Base-by-base conservation (phyloP, 2,329 filamentous ascomycete genomes). In the Venturia pyrina region DNA sequence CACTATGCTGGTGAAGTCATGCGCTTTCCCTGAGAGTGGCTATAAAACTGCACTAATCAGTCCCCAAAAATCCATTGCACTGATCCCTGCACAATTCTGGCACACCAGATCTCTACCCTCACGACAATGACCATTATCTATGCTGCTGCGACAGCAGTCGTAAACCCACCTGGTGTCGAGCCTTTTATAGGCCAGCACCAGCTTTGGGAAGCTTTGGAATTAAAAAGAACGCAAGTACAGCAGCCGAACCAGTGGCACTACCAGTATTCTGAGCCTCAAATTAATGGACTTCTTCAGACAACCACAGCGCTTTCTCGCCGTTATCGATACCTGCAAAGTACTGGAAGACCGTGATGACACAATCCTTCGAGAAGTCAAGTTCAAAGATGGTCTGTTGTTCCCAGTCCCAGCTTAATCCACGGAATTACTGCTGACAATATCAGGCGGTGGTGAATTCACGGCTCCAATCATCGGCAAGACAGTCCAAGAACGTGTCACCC, bases 171-270 rank as follows among this genome's bases (percentile, higher is more conserved):
- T 19, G 53, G 53, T 13, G 32, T 37, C n/a, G 15, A 37, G 53
- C 53, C 53, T 37, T 34, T 19, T 32, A 59, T 59, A 17, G 37
- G 28, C 11, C 53, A 59, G 37, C 8, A 59, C 17, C 53, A 59
- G 53, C 53, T 59, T n/a, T 59, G 53, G 53, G 17, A 59, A 21
- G 53, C 53, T 34, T 37, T 59, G 53, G 53, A 59, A 11, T n/a
- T 59, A 15, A 59, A 59, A 37, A 32, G 53, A 7, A 37, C 17
- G 53, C 37, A n/a, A 59, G 53, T 59, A 13, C 24, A 57, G 5
- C 50, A 57, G 28, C 24, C 1, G 24, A 17, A 32, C 2, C 2
- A 32, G 7, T 5, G 11, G 21, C 32, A 34, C 28, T n/a, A 19
- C 13, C 24, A 8, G 37, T 40, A 5, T 40, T 40, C 37, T 40